A percentile compares a stretch with the other conserved stretches of the same genome.
Evolutionary conservation across 2,329 filamentous ascomycete species (phyloP).

Genomic region (Claviceps citrina): DNA sequence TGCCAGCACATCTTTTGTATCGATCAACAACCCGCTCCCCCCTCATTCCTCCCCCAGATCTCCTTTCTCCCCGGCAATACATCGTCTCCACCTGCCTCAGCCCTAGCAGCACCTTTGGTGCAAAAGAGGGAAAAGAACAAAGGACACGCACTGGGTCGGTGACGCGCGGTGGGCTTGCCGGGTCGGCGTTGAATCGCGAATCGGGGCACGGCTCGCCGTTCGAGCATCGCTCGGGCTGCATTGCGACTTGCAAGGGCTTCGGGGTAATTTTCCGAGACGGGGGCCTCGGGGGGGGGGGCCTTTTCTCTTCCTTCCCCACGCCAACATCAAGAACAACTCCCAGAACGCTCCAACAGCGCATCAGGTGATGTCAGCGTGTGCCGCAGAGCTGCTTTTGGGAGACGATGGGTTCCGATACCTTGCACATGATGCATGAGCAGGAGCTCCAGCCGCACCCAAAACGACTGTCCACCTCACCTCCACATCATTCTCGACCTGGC

Average conservation of each 20-base stretch:
- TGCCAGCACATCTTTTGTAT: not conserved
- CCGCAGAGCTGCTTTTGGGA: not conserved
- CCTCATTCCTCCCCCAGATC: too few relatives aligned
- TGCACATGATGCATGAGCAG: slow-evolving; percentile 13
- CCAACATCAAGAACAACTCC: too few relatives aligned
- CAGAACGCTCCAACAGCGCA: not conserved
- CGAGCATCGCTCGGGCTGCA: too few relatives aligned
- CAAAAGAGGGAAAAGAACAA: too few relatives aligned
- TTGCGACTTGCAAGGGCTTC: too few relatives aligned
- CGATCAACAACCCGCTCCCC: not conserved
- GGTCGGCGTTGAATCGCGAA: not conserved
- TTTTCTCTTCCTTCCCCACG: too few relatives aligned
- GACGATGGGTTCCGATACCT: slow-evolving; percentile 14
- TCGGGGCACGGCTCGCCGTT: too few relatives aligned
- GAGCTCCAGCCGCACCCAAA: slow-evolving; percentile 6
- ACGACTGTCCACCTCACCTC: slow-evolving; percentile 3
- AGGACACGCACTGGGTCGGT: too few relatives aligned
- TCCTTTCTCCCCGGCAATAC: too few relatives aligned
- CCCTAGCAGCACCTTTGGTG: not conserved
- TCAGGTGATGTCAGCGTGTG: not conserved
- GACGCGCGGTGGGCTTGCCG: too few relatives aligned
- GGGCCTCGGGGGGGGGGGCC: too few relatives aligned
- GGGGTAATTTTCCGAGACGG: too few relatives aligned
- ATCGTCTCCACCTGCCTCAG: not conserved
- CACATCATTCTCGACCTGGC: slow-evolving; percentile 5